phyloP scores from a whole-genome alignment of 2,329 filamentous ascomycete genomes.

The Aspergillus quadrilineatus region DNA sequence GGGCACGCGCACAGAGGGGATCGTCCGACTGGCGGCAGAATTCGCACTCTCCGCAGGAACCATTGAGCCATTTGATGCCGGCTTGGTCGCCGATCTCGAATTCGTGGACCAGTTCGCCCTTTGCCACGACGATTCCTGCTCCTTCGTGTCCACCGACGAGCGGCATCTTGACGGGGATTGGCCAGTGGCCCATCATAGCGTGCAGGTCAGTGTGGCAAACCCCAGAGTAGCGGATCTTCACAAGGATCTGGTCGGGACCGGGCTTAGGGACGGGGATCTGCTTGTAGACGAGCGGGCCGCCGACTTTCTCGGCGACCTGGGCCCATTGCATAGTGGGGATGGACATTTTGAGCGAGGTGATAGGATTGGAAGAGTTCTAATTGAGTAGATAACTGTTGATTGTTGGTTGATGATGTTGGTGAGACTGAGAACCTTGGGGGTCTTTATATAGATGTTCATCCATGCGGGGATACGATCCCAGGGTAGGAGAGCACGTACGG shows the following conservation, averaged over 20 bases:
- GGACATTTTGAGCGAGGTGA: constrained; percentile 26
- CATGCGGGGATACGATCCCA: background rate
- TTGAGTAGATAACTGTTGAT: background rate
- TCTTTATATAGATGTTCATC: background rate
- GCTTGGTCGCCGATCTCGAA: constrained; percentile 13
- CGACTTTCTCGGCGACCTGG: constrained; percentile 80
- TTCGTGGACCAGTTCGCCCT: constrained; percentile 11
- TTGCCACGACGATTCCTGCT: constrained; percentile 9
- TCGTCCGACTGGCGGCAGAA: constrained; percentile 79
- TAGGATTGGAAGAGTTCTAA: no score
- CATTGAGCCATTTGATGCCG: constrained; percentile 71
- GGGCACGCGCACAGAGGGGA: constrained; percentile 71
- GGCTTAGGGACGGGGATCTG: constrained; percentile 28
- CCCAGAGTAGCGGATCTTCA: constrained; percentile 13
- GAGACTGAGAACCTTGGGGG: constrained; percentile 5
- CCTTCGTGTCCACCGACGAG: constrained; percentile 16
- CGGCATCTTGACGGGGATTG: constrained; percentile 9
- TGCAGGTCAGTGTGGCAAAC: constrained; percentile 17
- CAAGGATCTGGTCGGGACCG: constrained; percentile 14
- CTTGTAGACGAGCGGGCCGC: constrained; percentile 58
- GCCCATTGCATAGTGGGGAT: constrained; percentile 88
- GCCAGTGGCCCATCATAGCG: constrained; percentile 11
- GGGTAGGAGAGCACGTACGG: background rate
- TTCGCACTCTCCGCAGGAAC: constrained; percentile 74
- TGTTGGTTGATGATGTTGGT: constrained; percentile 1